A percentile compares a stretch with the other conserved stretches of the same genome.
Evolutionary conservation across 2,329 filamentous ascomycete species (phyloP).

Genomic region (Talaromyces sp.): DNA sequence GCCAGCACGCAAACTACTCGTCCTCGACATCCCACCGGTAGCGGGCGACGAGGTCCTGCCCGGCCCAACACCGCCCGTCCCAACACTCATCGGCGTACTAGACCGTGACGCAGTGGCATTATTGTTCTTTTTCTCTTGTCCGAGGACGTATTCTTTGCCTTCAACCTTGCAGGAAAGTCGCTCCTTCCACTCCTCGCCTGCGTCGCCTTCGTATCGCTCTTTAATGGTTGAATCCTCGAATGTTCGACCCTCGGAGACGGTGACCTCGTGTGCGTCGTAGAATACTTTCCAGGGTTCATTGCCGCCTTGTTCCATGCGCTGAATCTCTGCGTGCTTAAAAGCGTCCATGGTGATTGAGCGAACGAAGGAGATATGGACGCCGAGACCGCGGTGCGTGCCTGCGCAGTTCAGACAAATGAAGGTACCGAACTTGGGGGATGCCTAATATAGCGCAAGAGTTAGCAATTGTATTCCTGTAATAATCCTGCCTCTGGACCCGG

Average conservation of each 20-base stretch:
- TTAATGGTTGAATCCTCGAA: constrained; percentile 90
- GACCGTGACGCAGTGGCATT: constrained; percentile 35
- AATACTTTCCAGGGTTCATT: constrained; percentile 87
- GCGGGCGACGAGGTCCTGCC: constrained; percentile 27
- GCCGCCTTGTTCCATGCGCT: constrained; percentile 89
- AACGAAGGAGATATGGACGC: constrained; percentile 98
- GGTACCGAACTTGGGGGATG: constrained; percentile 92
- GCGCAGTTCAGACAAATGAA: constrained; percentile 98
- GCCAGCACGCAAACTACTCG: constrained; percentile 3
- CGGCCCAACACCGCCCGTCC: constrained; percentile 1
- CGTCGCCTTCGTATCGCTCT: constrained; percentile 85
- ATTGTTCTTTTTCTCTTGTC: constrained; percentile 57
- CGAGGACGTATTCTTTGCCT: constrained; percentile 79
- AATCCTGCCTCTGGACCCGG: background rate
- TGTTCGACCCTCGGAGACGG: constrained; percentile 66
- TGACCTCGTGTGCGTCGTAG: constrained; percentile 74
- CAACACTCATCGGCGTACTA: constrained; percentile 30
- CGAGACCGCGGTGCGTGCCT: constrained; percentile 89
- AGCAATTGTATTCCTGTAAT: background rate
- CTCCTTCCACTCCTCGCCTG: constrained; percentile 95
- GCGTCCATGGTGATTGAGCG: constrained; percentile 98
- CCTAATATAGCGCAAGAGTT: constrained; percentile 44
- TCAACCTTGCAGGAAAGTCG: constrained; percentile 85
- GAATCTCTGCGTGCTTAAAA: constrained; percentile 90
- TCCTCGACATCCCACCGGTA: constrained; percentile 7